Conservation (phyloP, 768 basidiomycete species). For the Termitomyces sp. region DNA sequence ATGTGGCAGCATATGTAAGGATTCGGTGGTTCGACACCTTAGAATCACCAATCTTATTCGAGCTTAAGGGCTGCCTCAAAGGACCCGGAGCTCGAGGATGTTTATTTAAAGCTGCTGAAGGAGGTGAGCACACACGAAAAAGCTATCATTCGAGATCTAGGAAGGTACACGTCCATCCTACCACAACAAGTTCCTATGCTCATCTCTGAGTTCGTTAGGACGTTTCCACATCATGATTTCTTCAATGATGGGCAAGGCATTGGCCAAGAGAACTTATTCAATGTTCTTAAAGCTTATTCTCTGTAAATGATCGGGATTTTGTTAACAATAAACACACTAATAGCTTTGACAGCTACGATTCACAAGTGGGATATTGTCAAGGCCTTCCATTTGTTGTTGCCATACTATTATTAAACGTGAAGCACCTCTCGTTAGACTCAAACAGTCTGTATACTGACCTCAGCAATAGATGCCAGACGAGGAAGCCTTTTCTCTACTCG, state of each 20-base stretch:
- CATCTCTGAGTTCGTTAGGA: constrained; percentile 36
- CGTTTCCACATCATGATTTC: constrained; percentile 95
- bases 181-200: not conserved
- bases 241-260: constrained; percentile 93
- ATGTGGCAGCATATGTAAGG: constrained; percentile 92
- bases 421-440: constrained; percentile 11
- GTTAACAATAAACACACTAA: constrained; percentile 2
- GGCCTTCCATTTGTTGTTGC: constrained; percentile 96
- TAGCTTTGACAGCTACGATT: constrained; percentile 56
- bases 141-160: constrained; percentile 88
- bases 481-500: constrained; percentile 94
- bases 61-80: constrained; percentile 83
- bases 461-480: constrained; percentile 92
- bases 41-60: constrained; percentile 8
- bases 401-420: constrained; percentile 84
- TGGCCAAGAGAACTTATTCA: constrained; percentile 96
- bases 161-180: constrained; percentile 42
- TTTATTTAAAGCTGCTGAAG: constrained; percentile 78
- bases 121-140: constrained; percentile 88
- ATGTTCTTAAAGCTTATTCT: constrained; percentile 96
- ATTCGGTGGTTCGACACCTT: not conserved
- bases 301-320: constrained; percentile 43
- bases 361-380: constrained; percentile 96
- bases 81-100: constrained; percentile 75
- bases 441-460: constrained; percentile 5